Evolutionary conservation across 805 yeast species (phyloP).

Genomic region (Schwanniomyces polymorphus): DNA sequence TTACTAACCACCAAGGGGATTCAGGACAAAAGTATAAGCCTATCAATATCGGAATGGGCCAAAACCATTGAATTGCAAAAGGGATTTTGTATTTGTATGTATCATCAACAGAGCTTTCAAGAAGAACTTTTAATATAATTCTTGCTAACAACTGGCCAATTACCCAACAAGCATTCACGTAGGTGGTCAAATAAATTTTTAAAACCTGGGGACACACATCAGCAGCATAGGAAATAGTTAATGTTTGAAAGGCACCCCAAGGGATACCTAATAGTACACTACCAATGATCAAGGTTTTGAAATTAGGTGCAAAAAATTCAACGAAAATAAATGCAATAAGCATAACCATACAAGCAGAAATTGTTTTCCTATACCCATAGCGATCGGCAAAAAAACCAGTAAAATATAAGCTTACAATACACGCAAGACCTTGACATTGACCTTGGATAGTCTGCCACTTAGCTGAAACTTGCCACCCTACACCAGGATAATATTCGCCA

Average conservation of each 20-base stretch:
- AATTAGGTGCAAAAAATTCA: too few relatives aligned
- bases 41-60: slow-evolving; percentile 36
- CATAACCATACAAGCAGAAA: too few relatives aligned
- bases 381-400: too few relatives aligned
- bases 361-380: too few relatives aligned
- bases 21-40: slow-evolving; percentile 43
- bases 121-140: slow-evolving; percentile 38
- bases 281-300: too few relatives aligned
- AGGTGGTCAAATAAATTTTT: slow-evolving; percentile 40
- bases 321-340: too few relatives aligned
- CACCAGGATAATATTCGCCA: slow-evolving; percentile 25
- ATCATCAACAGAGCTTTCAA: slow-evolving; percentile 25
- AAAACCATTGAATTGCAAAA: slow-evolving; percentile 41
- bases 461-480: slow-evolving; percentile 31
- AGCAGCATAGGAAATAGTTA: slow-evolving; percentile 41
- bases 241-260: slow-evolving; percentile 18
- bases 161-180: slow-evolving; percentile 37
- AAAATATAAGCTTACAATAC: too few relatives aligned
- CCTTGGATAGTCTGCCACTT: slow-evolving; percentile 40
- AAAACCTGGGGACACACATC: slow-evolving; percentile 45
- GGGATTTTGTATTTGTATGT: slow-evolving; percentile 40
- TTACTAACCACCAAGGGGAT: slow-evolving; percentile 48
- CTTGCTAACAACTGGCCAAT: slow-evolving; percentile 42
- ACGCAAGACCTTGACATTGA: too few relatives aligned
- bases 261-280: too few relatives aligned